A percentile compares a stretch with the other conserved stretches of the same genome.
These are phyloP conservation scores for Medicago truncatula DNA, from an alignment of 306 rosid species.

Conservation along the genomic window MtrunA17r5.0-ANR NC_053046.1:8472501-8473000, in stretches of 20 bases:
- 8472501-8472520: constrained; percentile 55
- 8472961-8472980: neutral
- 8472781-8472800: constrained; percentile 31
- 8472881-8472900: too few relatives aligned
- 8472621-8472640: constrained; percentile 45
- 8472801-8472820: neutral
- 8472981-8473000: constrained; percentile 1
- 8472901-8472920: neutral
- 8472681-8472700: constrained; percentile 59
- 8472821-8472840: too few relatives aligned
- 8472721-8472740: constrained; percentile 28
- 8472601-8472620: constrained; percentile 39
- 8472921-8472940: neutral
- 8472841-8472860: neutral
- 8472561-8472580: constrained; percentile 11
- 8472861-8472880: neutral
- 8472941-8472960: neutral
- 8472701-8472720: constrained; percentile 41
- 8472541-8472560: constrained; percentile 88
- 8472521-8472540: constrained; percentile 81
- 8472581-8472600: constrained; percentile 9
- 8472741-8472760: constrained; percentile 42
- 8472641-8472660: constrained; percentile 33
- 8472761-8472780: constrained; percentile 11
- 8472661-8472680: constrained; percentile 48